Evolutionary conservation across 2,329 filamentous ascomycete genomes (phyloP).

Genomic region (Pseudogymnoascus sp.): DNA sequence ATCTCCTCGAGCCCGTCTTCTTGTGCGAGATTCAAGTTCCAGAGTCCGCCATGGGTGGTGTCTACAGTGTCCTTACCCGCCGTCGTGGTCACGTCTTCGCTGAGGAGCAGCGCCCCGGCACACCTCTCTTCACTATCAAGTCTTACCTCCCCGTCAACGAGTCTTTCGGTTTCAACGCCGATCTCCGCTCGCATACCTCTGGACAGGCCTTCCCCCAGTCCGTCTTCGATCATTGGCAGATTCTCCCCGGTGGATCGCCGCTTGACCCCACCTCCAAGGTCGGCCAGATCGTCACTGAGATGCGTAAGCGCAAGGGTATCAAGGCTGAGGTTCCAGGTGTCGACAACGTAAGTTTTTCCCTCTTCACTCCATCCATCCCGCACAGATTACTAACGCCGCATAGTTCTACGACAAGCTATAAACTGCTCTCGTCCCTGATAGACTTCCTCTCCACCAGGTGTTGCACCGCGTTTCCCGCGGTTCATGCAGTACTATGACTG

Average conservation of each 20-base stretch:
- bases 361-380: neutral
- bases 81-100: constrained; percentile 98
- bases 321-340: constrained; percentile 90
- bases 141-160: constrained; percentile 94
- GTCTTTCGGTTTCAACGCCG: constrained; percentile 98
- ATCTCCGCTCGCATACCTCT: constrained; percentile 86
- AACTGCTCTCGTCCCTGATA: constrained; percentile 31
- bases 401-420: constrained; percentile 99
- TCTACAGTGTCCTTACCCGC: constrained; percentile 97
- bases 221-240: constrained; percentile 98
- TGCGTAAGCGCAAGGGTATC: constrained; percentile 99
- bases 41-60: constrained; percentile 98
- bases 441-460: constrained; percentile 23
- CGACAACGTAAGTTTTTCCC: constrained; percentile 73
- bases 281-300: constrained; percentile 75
- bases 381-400: constrained; percentile 35
- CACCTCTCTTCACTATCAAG: constrained; percentile 99
- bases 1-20: constrained; percentile 95
- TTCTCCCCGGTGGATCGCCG: constrained; percentile 87
- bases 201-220: constrained; percentile 99
- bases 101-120: constrained; percentile 97
- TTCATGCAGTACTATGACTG: constrained; percentile 11
- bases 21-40: constrained; percentile 98
- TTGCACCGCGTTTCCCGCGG: constrained; percentile 12
- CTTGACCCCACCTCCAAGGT: constrained; percentile 77